Evolutionary conservation across 129 eudicot genomes (phyloP).

Genomic region (Erigeron canadensis): DNA sequence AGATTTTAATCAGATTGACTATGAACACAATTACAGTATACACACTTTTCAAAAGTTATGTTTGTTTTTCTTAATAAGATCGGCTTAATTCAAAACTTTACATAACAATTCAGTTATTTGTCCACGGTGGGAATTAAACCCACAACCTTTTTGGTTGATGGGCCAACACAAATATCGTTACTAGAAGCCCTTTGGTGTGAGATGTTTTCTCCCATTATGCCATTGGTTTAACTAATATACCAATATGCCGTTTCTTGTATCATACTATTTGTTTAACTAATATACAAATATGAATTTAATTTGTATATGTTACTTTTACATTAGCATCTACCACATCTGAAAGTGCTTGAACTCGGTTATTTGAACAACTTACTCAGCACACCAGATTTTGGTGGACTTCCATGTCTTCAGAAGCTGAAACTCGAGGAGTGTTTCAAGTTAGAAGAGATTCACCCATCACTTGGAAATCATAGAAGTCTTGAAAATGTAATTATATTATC

Average conservation of each 20-base stretch:
- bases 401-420: background rate
- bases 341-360: background rate
- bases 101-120: background rate
- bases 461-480: slow-evolving; percentile 11
- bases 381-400: slow-evolving; percentile 20
- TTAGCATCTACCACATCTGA: slow-evolving; percentile 8
- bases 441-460: slow-evolving; percentile 18
- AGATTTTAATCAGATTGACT: too few relatives aligned
- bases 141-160: too few relatives aligned
- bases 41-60: too few relatives aligned
- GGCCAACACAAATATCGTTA: too few relatives aligned
- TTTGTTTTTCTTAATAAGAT: too few relatives aligned
- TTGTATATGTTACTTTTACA: background rate
- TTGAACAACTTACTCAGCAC: background rate
- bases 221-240: background rate
- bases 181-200: too few relatives aligned
- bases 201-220: too few relatives aligned
- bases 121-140: background rate
- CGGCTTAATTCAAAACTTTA: too few relatives aligned
- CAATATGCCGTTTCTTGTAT: too few relatives aligned
- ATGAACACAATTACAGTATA: too few relatives aligned
- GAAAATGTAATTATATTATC: background rate
- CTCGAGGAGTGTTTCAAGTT: background rate
- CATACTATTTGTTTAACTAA: background rate
- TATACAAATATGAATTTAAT: too few relatives aligned